Conservation (phyloP, 495 filamentous ascomycete species). For the Niebla homalea region DNA sequence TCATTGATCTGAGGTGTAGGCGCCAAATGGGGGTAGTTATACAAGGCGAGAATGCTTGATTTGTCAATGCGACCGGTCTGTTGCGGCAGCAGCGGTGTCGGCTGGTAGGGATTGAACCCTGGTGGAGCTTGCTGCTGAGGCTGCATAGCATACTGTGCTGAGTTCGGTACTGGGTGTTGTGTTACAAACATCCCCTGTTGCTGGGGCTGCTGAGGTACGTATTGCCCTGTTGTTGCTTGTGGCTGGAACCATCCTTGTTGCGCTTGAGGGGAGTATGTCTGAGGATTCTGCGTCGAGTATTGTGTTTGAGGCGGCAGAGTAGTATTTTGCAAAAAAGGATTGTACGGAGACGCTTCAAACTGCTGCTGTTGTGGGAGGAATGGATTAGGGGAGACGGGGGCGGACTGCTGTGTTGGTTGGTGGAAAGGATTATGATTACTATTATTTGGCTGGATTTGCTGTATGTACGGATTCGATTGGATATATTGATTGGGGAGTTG, state of each 20-base stretch:
- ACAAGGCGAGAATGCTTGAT: constrained; percentile 74
- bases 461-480: constrained; percentile 28
- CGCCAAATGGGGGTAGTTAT: constrained; percentile 63
- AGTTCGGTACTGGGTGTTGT: constrained; percentile 19
- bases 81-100: constrained; percentile 30
- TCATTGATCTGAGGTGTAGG: constrained; percentile 30
- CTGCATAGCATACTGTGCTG: constrained; percentile 16
- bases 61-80: constrained; percentile 52
- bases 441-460: constrained; percentile 29
- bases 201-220: constrained; percentile 20
- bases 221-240: constrained; percentile 23
- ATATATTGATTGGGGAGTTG: constrained; percentile 41
- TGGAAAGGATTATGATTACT: constrained; percentile 56
- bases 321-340: constrained; percentile 25
- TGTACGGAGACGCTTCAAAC: constrained; percentile 2
- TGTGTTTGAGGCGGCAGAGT: constrained; percentile 38
- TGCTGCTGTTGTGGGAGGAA: constrained; percentile 17
- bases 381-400: constrained; percentile 11
- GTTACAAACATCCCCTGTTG: constrained; percentile 22
- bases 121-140: constrained; percentile 19
- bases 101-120: constrained; percentile 19
- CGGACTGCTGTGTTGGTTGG: constrained; percentile 28
- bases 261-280: constrained; percentile 23
- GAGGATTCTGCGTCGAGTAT: constrained; percentile 17
- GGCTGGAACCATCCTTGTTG: constrained; percentile 25